A percentile compares a stretch with the other conserved stretches of the same genome.
phyloP scores from a whole-genome alignment of 345 rosid genomes.

The Eucalyptus albens region DNA sequence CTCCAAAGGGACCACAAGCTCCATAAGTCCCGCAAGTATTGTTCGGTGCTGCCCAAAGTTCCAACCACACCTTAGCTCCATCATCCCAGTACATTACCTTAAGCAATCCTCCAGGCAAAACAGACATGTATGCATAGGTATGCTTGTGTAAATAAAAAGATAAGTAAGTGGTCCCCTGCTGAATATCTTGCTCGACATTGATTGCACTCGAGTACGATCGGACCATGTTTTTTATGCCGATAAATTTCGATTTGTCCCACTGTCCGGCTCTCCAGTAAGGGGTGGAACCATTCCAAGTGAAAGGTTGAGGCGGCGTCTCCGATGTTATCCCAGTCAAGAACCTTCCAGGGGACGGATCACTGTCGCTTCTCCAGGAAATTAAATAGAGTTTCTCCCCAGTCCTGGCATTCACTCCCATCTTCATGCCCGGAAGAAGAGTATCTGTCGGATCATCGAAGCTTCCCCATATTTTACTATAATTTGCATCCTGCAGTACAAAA shows the following conservation, averaged over 20 bases:
- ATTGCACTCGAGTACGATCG: not conserved
- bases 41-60: not conserved
- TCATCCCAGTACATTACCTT: not conserved
- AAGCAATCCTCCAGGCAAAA: not conserved
- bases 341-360: conserved; percentile 15
- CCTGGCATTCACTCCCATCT: conserved; percentile 6
- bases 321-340: not conserved
- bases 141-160: no score
- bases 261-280: not conserved
- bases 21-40: conserved; percentile 5
- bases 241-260: not conserved
- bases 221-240: not conserved
- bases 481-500: conserved; percentile 1
- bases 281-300: not conserved
- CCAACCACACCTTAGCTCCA: not conserved
- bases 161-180: not conserved
- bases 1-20: conserved; percentile 7
- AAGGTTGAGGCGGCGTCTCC: not conserved
- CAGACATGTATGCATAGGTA: not conserved
- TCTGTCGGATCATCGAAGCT: conserved; percentile 26
- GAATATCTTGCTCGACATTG: not conserved
- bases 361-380: conserved; percentile 7
- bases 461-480: conserved; percentile 3
- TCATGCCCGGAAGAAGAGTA: conserved; percentile 19
- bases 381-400: not conserved